Percentiles rank a stretch among this genome's conserved stretches.
Evolutionary conservation across 225 moss, liverwort and hornwort genomes (phyloP).

Genomic region (Physcomitrellopsis africana): DNA sequence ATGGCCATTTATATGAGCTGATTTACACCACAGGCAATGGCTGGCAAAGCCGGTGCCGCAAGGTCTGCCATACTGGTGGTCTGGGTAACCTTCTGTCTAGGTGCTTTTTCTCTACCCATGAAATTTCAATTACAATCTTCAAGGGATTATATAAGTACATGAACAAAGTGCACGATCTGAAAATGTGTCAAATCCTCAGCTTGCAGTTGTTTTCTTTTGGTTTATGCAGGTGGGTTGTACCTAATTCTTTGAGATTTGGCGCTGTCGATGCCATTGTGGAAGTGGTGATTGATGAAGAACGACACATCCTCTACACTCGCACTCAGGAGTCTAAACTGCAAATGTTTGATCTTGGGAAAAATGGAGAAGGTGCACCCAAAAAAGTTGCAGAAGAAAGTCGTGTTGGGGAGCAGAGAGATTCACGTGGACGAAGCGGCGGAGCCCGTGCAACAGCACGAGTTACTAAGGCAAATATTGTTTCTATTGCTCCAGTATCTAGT

Average conservation of each 20-base stretch:
- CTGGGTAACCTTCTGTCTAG: slow-evolving; percentile 95
- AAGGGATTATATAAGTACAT: slow-evolving; percentile 14
- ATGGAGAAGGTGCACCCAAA: slow-evolving; percentile 74
- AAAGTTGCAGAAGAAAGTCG: slow-evolving; percentile 96
- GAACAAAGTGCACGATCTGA: background rate
- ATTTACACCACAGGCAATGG: slow-evolving; percentile 86
- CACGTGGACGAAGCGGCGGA: slow-evolving; percentile 65
- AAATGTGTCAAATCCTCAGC: background rate
- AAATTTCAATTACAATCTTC: slow-evolving; percentile 33
- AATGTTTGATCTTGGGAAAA: slow-evolving; percentile 87
- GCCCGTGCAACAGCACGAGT: slow-evolving; percentile 61
- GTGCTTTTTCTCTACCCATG: slow-evolving; percentile 55
- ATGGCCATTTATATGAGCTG: slow-evolving; percentile 97
- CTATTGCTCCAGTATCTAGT: slow-evolving; percentile 78
- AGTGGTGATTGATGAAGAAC: slow-evolving; percentile 90
- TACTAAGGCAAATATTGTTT: slow-evolving; percentile 77
- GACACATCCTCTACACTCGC: slow-evolving; percentile 87
- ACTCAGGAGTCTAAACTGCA: slow-evolving; percentile 97
- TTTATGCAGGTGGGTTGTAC: slow-evolving; percentile 90
- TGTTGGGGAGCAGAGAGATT: slow-evolving; percentile 93
- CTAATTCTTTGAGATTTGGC: slow-evolving; percentile 97
- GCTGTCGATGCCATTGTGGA: slow-evolving; percentile 97
- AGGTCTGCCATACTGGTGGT: slow-evolving; percentile 97
- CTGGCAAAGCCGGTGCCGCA: slow-evolving; percentile 97
- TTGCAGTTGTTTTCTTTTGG: background rate